Evolutionary conservation across 225 moss, liverwort and hornwort genomes (phyloP).

Genomic region (Marchantia polymorpha): DNA sequence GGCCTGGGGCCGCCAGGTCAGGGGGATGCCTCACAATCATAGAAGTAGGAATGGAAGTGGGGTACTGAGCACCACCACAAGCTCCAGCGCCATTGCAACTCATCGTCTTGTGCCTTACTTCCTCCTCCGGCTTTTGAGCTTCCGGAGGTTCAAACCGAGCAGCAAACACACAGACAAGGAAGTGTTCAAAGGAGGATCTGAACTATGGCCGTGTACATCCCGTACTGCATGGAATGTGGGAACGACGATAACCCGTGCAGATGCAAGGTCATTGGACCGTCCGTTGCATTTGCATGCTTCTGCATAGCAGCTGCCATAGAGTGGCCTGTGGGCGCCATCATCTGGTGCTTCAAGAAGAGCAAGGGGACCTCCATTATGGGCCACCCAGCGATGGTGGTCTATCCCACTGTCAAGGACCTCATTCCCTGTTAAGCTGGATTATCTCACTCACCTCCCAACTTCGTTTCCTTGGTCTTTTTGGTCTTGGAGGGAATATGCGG

Average conservation of each 20-base stretch:
- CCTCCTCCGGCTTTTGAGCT: too few species aligned
- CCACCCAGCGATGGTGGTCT: constrained; percentile 37
- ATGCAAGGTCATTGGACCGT: constrained; percentile 32
- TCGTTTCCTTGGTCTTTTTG: too few species aligned
- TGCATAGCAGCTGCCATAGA: constrained; percentile 25
- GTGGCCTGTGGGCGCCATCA: constrained; percentile 33
- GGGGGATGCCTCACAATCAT: too few species aligned
- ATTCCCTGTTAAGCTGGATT: constrained; percentile 28
- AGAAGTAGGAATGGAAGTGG: too few species aligned
- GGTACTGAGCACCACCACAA: too few species aligned
- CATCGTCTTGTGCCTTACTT: too few species aligned
- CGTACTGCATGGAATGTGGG: constrained; percentile 34
- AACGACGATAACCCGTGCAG: constrained; percentile 33
- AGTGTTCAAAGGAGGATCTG: neutral
- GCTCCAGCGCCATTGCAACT: too few species aligned
- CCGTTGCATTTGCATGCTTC: constrained; percentile 30
- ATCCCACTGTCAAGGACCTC: constrained; percentile 28
- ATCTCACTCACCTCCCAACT: too few species aligned
- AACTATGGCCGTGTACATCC: constrained; percentile 30
- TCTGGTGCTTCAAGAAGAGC: constrained; percentile 22
- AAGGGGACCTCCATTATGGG: constrained; percentile 26
- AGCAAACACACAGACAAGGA: neutral
- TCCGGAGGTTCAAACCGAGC: too few species aligned
- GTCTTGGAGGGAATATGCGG: too few species aligned
- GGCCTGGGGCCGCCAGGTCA: too few species aligned